A percentile compares a stretch with the other conserved stretches of the same genome.
phyloP scores from a whole-genome alignment of 169 alveolate genomes.

The Besnoitia besnoiti region DNA sequence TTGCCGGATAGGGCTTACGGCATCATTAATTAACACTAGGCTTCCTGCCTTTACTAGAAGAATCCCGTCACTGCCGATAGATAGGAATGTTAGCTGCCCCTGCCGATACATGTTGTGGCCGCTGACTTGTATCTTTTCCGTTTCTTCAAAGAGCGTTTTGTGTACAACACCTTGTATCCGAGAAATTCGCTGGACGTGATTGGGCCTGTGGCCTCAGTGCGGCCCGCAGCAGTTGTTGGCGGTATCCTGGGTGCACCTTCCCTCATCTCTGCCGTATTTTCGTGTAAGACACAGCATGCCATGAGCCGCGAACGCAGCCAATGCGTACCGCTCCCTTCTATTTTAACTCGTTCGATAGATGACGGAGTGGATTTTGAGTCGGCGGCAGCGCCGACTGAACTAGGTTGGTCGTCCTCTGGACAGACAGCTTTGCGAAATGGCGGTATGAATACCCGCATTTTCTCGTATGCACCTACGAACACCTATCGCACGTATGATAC shows the following conservation, averaged over 20 bases:
- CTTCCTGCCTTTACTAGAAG: neutral
- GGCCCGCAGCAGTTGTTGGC: too few species aligned
- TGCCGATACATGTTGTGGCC: neutral
- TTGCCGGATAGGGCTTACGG: neutral
- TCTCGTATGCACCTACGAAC: too few species aligned
- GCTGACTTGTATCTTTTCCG: constrained; percentile 52
- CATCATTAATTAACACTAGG: constrained; percentile 1
- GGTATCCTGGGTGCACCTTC: too few species aligned
- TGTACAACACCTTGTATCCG: constrained; percentile 42
- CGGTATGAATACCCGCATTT: constrained; percentile 4
- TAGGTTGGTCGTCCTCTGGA: neutral
- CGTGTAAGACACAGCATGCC: too few species aligned
- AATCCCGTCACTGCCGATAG: constrained; percentile 43
- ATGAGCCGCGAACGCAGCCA: too few species aligned
- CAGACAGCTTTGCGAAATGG: neutral
- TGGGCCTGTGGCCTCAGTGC: too few species aligned
- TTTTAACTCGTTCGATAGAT: neutral
- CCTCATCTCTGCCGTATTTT: too few species aligned
- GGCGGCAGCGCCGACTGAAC: neutral
- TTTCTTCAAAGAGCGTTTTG: constrained; percentile 52
- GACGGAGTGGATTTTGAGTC: neutral
- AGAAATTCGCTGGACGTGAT: neutral
- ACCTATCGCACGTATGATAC: too few species aligned
- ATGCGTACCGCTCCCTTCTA: too few species aligned
- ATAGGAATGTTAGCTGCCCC: too few species aligned